Conservation (phyloP, 768 basidiomycete species). For the Gyrodon lividus region DNA sequence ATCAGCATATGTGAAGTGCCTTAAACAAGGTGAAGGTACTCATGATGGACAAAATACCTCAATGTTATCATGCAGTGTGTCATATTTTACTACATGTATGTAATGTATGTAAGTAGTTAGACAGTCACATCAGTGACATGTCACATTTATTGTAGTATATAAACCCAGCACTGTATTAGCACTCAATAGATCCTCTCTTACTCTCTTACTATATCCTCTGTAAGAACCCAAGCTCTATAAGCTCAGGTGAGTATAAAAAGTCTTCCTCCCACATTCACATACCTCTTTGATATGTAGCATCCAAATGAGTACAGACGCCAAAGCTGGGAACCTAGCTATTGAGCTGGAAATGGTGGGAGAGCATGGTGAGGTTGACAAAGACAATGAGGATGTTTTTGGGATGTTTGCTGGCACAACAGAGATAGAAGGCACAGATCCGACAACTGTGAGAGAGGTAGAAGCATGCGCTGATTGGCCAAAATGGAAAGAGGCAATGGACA, state of each 20-base stretch:
- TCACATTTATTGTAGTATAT: too few species aligned
- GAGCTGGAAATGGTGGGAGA: conserved; percentile 5
- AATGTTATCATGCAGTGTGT: background rate
- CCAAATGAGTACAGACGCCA: background rate
- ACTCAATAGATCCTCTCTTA: too few species aligned
- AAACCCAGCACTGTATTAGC: too few species aligned
- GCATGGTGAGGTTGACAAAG: conserved; percentile 5
- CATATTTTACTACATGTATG: too few species aligned
- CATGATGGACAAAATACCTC: background rate
- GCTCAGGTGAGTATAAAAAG: too few species aligned
- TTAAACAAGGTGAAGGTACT: background rate
- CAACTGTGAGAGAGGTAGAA: conserved; percentile 19
- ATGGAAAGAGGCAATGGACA: too few species aligned
- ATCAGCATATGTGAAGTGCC: background rate
- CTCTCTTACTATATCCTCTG: too few species aligned
- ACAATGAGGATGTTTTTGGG: conserved; percentile 1
- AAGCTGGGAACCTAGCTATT: background rate
- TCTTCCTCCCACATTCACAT: too few species aligned
- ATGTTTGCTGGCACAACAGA: background rate
- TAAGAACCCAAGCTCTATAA: too few species aligned
- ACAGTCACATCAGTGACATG: too few species aligned
- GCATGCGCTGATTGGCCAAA: conserved; percentile 21
- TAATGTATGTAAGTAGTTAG: too few species aligned
- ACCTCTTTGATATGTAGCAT: too few species aligned
- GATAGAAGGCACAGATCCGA: conserved; percentile 10